Base-by-base conservation (phyloP, 805 yeast genomes). In the Pichia scutulata region DNA sequence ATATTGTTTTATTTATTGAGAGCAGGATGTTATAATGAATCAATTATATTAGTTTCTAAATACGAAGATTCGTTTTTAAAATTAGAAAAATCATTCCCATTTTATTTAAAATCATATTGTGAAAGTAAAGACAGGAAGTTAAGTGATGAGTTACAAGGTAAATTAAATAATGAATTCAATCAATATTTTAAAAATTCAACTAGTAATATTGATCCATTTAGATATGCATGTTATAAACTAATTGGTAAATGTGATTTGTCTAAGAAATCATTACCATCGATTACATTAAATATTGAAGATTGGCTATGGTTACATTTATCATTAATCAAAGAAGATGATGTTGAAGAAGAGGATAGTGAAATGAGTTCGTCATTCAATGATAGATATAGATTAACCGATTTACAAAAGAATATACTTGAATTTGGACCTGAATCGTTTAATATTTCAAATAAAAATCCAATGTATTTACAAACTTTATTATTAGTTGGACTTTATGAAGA, bases 301-400 rank as follows among this genome's bases (percentile, higher is more conserved):
- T 92, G 98, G 98, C 66, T 92, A 46, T 92, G 99, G 99, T 80
- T 86, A 63, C 97, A 93, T 67, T 74, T 93, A 50, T 76, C 81
- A 67, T 73, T 92, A 26, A 80, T 86, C 16, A 78, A 82, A 50
- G 92, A 87, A 59, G 76, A 71, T 43, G 62, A 52, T 19, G 16
- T 57, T 39, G 68, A 67, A 16, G 54, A 53, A 6, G 55, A 51
- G n/a, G 56, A 51, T 28, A 23, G 44, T 18, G 73, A 70, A 24
- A 8, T 24, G 4, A 24, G 6, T n/a, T n/a, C 25, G 46, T 78
- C 84, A 36, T 70, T 81, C 12, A 80, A 78, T 61, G 96, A 88
- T 58, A 75, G 78, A 54, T 92, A 89, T 65, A 76, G 83, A 1
- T 71, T 93, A 51, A 67, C 63, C 26, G 95, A 89, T 60, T 76